Evolutionary conservation across 1,284 basidiomycete genomes (phyloP), one percentile per base, ranked within the genome.

Genomic region (Coniferiporia sulphurascens): DNA sequence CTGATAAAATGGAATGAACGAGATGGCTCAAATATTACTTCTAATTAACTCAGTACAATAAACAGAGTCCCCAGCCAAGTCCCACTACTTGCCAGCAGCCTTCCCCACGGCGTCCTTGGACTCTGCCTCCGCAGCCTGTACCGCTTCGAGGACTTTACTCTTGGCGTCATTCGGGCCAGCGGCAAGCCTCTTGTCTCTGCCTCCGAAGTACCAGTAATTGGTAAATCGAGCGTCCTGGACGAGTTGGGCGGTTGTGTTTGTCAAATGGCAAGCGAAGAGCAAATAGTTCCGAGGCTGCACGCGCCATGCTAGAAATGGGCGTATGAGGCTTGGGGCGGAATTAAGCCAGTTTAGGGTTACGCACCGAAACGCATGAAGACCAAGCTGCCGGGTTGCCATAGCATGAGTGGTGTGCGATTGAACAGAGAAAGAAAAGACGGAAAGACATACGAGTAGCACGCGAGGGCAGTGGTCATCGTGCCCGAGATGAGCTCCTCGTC

Each of bases 401-500:
- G 22, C 43, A 15, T 52, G 53, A 56, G 32, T 12, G 43, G 45
- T 41, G 58, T 63, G 48, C 62, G 57, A 55, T 55, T 19, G 19
- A 53, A 43, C 13, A 34, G 32, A 45, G 53, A 19, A 52, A 49
- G 27, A 52, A 53, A 41, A 34, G 56, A 54, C 48, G 55, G 36
- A 52, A 52, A 36, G 51, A 88, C 93, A 77, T 71, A 95, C 93
- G 95, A 98, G 75, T 98, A 98, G 60, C 78, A 82, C 13, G 86
- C 83, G 45, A 98, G 82, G 17, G 95, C 91, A 21, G 90, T 86
- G 4, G 93, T 95, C 95, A 98, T 98, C 36, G 93, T 83, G 19
- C 95, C 93, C 55, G 94, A 96, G 67, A 98, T 98, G 71, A 93
- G 81, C 67, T 96, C 93, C 74, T 96, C 93, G 83, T 96, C 92